Conservation (phyloP, 2,329 filamentous ascomycete species). For the Xylariales sp. region DNA sequence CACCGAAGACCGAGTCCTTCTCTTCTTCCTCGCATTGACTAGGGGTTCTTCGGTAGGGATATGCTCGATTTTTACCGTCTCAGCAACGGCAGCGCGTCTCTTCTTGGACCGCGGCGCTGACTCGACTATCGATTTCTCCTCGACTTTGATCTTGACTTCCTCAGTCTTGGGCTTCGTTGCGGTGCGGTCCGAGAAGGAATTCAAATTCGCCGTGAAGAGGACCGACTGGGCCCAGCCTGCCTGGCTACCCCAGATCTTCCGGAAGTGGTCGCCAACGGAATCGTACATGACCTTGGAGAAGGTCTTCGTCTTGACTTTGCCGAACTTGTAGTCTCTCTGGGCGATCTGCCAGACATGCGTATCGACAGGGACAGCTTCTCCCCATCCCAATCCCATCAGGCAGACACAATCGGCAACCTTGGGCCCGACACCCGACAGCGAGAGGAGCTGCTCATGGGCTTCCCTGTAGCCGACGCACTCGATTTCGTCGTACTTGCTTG, state of each 20-base stretch:
- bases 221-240: conserved; percentile 98
- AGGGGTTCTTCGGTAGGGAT: too few relatives aligned
- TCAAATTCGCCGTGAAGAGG: conserved; percentile 88
- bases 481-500: conserved; percentile 43
- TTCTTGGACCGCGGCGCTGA: conserved; percentile 1
- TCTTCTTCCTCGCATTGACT: conserved; percentile 3
- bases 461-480: conserved; percentile 62
- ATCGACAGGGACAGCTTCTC: conserved; percentile 90
- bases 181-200: conserved; percentile 70
- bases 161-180: conserved; percentile 28
- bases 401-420: conserved; percentile 98
- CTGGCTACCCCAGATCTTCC: conserved; percentile 83
- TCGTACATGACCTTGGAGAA: conserved; percentile 87
- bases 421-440: conserved; percentile 83
- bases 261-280: conserved; percentile 84
- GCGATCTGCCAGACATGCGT: conserved; percentile 99
- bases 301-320: conserved; percentile 75
- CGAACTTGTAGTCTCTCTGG: conserved; percentile 90
- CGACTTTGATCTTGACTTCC: conserved; percentile 23
- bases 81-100: conserved; percentile 12
- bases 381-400: conserved; percentile 94
- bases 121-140: conserved; percentile 16
- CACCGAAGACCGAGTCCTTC: conserved; percentile 1
- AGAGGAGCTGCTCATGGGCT: conserved; percentile 75
- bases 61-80: conserved; percentile 11